phyloP scores from a whole-genome alignment of 257 asterid species.

The Solanum bukasovii region DNA sequence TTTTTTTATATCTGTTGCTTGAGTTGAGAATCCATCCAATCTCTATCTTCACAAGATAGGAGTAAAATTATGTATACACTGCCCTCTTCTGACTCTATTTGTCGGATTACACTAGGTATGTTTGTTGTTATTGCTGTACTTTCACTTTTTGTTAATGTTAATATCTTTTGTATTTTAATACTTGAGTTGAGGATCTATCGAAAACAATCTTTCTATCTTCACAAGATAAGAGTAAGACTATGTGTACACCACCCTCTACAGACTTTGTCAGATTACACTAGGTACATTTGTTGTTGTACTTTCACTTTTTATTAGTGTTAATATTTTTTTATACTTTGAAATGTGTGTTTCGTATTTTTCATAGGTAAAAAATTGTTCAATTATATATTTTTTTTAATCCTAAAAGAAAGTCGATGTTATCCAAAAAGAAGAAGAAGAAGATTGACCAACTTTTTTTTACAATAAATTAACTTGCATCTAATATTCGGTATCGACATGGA shows the following conservation, averaged over 20 bases:
- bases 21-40: background rate
- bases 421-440: no score
- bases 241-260: background rate
- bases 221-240: background rate
- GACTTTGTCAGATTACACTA: background rate
- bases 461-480: background rate
- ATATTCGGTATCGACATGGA: rapidly evolving
- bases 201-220: background rate
- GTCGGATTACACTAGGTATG: no score
- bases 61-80: background rate
- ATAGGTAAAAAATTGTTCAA: background rate
- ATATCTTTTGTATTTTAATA: background rate
- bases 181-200: background rate
- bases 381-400: background rate
- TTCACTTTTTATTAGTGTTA: background rate
- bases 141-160: background rate
- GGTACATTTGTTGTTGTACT: background rate
- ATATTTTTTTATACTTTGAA: background rate
- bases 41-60: background rate
- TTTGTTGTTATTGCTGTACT: no score
- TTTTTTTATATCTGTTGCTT: background rate
- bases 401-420: background rate
- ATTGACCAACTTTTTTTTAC: background rate
- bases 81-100: background rate
- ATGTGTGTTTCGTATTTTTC: background rate